These are phyloP conservation scores for Malassezia equina DNA, from an alignment of 1,284 basidiomycete species.

Conservation along the genomic window DNA sequence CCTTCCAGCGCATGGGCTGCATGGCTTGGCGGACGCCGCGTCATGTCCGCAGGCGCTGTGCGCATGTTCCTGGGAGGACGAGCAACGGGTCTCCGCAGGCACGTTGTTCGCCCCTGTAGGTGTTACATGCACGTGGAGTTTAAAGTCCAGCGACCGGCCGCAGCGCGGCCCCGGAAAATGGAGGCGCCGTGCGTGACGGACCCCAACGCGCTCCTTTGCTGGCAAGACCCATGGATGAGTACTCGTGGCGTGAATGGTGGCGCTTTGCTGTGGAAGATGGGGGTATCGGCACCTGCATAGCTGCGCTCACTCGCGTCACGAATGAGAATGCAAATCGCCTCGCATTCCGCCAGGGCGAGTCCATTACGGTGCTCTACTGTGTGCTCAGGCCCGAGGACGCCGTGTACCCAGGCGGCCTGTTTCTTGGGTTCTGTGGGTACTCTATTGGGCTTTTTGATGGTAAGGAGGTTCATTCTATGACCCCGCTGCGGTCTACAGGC, in stretches of 20 bases:
- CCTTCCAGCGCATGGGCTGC: slow-evolving; percentile 13
- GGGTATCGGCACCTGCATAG: slow-evolving; percentile 43
- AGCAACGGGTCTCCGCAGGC: not conserved
- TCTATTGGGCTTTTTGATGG: slow-evolving; percentile 16
- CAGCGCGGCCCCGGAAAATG: not conserved
- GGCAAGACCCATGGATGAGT: slow-evolving; percentile 32
- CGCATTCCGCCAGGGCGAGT: slow-evolving; percentile 44
- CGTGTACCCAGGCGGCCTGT: slow-evolving; percentile 6
- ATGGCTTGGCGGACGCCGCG: not conserved
- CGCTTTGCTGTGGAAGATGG: slow-evolving; percentile 46
- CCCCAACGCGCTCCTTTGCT: not conserved
- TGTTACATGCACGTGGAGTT: slow-evolving; percentile 17
- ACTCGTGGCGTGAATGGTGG: slow-evolving; percentile 45
- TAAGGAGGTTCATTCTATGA: not conserved
- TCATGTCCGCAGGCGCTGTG: not conserved
- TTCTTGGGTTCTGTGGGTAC: slow-evolving; percentile 16
- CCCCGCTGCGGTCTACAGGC: not conserved
- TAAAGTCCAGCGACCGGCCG: not conserved
- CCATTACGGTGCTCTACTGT: slow-evolving; percentile 38
- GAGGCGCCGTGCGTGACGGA: not conserved
- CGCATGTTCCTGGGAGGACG: not conserved
- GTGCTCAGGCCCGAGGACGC: slow-evolving; percentile 10
- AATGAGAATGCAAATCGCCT: slow-evolving; percentile 33
- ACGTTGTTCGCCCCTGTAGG: slow-evolving; percentile 8
- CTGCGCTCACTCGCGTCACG: slow-evolving; percentile 38